A percentile compares a stretch with the other conserved stretches of the same genome.
These are phyloP conservation scores for Trichoderma harzianum DNA, from an alignment of 2,329 filamentous ascomycete species.

Conservation along the genomic window DNA sequence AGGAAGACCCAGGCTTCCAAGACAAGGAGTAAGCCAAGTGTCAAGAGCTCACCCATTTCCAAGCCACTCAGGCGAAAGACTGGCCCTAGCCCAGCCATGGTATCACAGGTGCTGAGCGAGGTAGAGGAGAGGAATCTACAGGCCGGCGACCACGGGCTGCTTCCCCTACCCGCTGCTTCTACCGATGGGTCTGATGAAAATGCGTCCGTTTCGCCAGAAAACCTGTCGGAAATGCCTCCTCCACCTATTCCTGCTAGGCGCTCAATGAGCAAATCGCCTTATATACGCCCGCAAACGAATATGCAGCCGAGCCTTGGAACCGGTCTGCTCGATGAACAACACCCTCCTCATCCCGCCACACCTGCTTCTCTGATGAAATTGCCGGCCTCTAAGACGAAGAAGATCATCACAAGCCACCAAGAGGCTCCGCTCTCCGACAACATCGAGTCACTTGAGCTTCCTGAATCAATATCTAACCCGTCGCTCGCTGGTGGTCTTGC, in stretches of 20 bases:
- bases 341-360: conserved; percentile 66
- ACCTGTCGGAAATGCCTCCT: conserved; percentile 63
- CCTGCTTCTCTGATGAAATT: conserved; percentile 86
- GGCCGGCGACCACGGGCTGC: conserved; percentile 36
- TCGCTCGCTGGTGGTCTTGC: conserved; percentile 29
- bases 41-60: conserved; percentile 70
- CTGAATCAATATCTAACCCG: conserved; percentile 57
- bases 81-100: conserved; percentile 52
- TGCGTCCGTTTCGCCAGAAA: conserved; percentile 62
- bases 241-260: conserved; percentile 64
- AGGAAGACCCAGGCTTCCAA: conserved; percentile 52
- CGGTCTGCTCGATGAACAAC: conserved; percentile 16
- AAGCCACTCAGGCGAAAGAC: conserved; percentile 60
- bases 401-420: conserved; percentile 39
- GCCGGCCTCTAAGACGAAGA: conserved; percentile 52
- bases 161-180: conserved; percentile 37
- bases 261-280: conserved; percentile 65
- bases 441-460: conserved; percentile 62
- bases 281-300: conserved; percentile 54
- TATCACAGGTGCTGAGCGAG: conserved; percentile 54
- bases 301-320: conserved; percentile 18
- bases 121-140: conserved; percentile 42
- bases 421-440: conserved; percentile 47
- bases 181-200: conserved; percentile 61
- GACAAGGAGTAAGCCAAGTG: conserved; percentile 48